Evolutionary conservation across 257 asterid genomes (phyloP), one percentile per base, ranked within the genome.

Genomic region (Jasminum sambac): DNA sequence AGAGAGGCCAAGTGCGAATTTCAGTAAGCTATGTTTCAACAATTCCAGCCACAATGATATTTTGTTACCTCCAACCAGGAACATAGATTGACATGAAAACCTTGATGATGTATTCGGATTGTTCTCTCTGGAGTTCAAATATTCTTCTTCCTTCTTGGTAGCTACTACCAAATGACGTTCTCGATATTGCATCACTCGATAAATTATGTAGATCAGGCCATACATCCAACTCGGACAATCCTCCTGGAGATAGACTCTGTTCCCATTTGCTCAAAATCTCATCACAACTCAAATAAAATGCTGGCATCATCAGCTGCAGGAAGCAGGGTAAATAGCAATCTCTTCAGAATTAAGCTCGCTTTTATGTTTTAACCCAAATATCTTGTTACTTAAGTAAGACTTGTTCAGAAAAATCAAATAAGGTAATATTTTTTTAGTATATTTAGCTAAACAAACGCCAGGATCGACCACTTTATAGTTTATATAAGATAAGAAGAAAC

Each of bases 151-250:
- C 94, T 77, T 87, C 76, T 74, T 81, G 61, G 14, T 81, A 81
- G 73, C 76, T 83, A 70, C 90, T 88, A 2, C 95, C 95, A 37
- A 88, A 88, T 8, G 89, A 84, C 17, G 94, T 83, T 8, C 90
- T 76, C 11, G 88, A 85, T 42, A 87, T 81, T 1, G 82, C 86
- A 46, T 87, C 87, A 39, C 85, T 58, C 0, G 83, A 42, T 26
- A 87, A 12, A 3, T 50, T 66, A 60, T 82, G 82, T 6, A 87
- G 65, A 57, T 74, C 37, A 26, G 85, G 86, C 90, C 92, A 84
- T 58, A 87, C 85, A 39, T 87, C 88, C 59, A 84, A 67, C 67
- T 87, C 90, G 19, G 69, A 40, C 0, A 78, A 84, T 11, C 85
- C 88, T 58, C 66, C 64, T 11, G 74, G 6, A 0, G 85, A 80